Base-by-base conservation (phyloP, 257 asterid genomes). In the Solanum gracilifrons region DNA sequence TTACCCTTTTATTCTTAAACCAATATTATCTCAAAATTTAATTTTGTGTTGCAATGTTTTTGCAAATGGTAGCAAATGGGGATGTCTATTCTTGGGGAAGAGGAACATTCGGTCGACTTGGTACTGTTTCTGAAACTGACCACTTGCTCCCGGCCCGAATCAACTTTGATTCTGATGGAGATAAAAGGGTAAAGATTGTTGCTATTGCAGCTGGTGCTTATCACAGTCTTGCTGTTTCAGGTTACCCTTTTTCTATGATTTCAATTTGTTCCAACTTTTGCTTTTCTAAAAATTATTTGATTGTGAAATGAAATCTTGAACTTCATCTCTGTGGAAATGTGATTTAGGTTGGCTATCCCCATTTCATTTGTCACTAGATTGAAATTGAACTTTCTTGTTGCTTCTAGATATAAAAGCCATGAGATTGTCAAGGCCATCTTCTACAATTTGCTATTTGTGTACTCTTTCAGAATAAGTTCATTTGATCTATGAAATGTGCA, bases 191-290 rank as follows among this genome's bases (percentile, higher is more conserved):
- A 90, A 93, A 90, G 76, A 94, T 95, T 90, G 93, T 96, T 87
- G 98, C 89, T 29, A 88, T 96, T 87, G 93, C 96, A 85, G 94
- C 98, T 90, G 99, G 98, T 87, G 94, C 99, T 87, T 95, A 96
- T 90, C 99, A 96, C 89, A 94, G 95, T 87, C 98, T 96, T 86
- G 99, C 98, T 83, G 92, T 96, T 89, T 91, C 98, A 92, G 99
- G 99, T 95, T 87, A 18, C 12, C 16, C 31, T 0, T 13, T 46
- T 83, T 1, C 3, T 1, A 36, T 84, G 9, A 16, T 27, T 27
- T 41, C 64, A 20, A 7, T 55, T 55, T 55, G 25, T 55, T 55
- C 32, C 1, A 73, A 33, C 48, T 18, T 18, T 32, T 33, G 13
- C n/a, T 72, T 18, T 20, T 73, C 82, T 35, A 13, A 13, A 33